A percentile compares a stretch with the other conserved stretches of the same genome.
Conservation (phyloP, 768 basidiomycete genomes). For the Amanita inopinata region DNA sequence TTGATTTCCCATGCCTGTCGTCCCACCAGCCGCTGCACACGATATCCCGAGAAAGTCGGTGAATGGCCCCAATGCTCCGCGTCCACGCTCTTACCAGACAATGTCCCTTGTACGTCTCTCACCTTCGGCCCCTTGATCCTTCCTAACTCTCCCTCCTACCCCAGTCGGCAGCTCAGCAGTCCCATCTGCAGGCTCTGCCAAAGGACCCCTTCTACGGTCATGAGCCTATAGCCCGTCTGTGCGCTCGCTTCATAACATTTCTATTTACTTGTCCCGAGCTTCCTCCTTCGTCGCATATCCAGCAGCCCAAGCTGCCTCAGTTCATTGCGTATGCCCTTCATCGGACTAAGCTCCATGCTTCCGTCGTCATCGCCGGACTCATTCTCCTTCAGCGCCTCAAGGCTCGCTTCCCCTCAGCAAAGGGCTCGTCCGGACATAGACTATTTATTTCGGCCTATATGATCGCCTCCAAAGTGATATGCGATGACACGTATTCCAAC, state of each 20-base stretch:
- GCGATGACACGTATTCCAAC: slow-evolving; percentile 91
- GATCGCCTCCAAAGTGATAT: slow-evolving; percentile 88
- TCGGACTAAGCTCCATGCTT: slow-evolving; percentile 63
- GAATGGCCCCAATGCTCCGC: slow-evolving; percentile 15
- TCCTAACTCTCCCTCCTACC: slow-evolving; percentile 6
- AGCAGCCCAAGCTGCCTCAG: slow-evolving; percentile 55
- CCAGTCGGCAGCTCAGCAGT: slow-evolving; percentile 12
- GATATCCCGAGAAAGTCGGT: slow-evolving; percentile 14
- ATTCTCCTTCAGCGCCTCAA: slow-evolving; percentile 76
- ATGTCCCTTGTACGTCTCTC: slow-evolving; percentile 2
- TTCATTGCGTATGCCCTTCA: slow-evolving; percentile 87
- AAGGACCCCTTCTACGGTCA: slow-evolving; percentile 68
- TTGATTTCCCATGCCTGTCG: slow-evolving; percentile 7
- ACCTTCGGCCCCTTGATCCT: slow-evolving; percentile 3
- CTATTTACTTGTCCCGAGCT: slow-evolving; percentile 82
- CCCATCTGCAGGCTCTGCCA: slow-evolving; percentile 17
- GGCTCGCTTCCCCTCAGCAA: slow-evolving; percentile 83
- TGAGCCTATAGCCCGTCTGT: slow-evolving; percentile 57
- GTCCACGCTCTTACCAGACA: slow-evolving; percentile 10
- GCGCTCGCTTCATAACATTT: slow-evolving; percentile 74
- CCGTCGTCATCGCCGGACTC: slow-evolving; percentile 61
- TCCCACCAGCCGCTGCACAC: slow-evolving; percentile 2
- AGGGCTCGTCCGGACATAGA: slow-evolving; percentile 83
- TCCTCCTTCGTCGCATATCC: slow-evolving; percentile 47
- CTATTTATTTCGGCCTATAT: slow-evolving; percentile 90